phyloP scores from a whole-genome alignment of 1,139 yeast genomes.

The Debaryomyces fabryi region DNA sequence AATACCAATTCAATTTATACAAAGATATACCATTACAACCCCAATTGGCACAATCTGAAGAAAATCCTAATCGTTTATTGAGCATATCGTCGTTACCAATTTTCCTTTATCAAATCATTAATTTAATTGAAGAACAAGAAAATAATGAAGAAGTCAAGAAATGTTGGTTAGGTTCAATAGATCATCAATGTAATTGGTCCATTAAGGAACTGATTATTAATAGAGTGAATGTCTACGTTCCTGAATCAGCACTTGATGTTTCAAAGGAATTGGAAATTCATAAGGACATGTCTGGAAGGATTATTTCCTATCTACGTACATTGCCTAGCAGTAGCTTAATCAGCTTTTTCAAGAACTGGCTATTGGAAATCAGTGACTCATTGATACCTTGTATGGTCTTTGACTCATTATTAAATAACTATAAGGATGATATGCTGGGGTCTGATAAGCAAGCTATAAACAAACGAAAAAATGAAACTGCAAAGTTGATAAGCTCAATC shows the following conservation, averaged over 20 bases:
- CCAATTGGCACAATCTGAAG: conserved; percentile 21
- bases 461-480: conserved; percentile 21
- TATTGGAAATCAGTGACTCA: conserved; percentile 47
- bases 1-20: conserved; percentile 41
- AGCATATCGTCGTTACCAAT: conserved; percentile 39
- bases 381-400: conserved; percentile 47
- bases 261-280: conserved; percentile 27
- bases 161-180: conserved; percentile 37
- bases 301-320: conserved; percentile 20
- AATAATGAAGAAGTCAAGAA: conserved; percentile 12
- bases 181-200: conserved; percentile 38
- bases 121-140: conserved; percentile 23
- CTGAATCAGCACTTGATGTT: conserved; percentile 17
- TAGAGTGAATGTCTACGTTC: conserved; percentile 24
- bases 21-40: conserved; percentile 48
- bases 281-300: conserved; percentile 24
- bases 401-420: conserved; percentile 35
- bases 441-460: conserved; percentile 6
- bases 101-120: conserved; percentile 30
- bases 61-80: conserved; percentile 18
- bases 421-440: conserved; percentile 14
- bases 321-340: conserved; percentile 20
- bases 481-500: conserved; percentile 33
- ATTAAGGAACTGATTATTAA: conserved; percentile 35
- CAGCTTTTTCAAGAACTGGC: conserved; percentile 45